Evolutionary conservation across 1,284 basidiomycete genomes (phyloP).

Genomic region (Phylloboletellus chloephorus): DNA sequence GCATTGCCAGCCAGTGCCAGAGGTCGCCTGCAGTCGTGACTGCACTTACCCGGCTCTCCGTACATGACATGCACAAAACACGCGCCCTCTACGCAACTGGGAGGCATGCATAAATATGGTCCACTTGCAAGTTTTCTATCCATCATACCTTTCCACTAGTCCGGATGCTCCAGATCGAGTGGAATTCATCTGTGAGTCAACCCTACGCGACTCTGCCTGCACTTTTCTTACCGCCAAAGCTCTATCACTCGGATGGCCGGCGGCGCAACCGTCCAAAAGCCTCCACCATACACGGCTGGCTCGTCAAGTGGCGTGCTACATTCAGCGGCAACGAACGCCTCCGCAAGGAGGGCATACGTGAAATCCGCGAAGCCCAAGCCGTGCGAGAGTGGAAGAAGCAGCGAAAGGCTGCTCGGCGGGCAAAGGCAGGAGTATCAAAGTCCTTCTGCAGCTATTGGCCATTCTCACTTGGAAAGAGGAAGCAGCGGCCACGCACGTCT

Average conservation of each 20-base stretch:
- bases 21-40: too few relatives aligned
- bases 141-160: constrained; percentile 4
- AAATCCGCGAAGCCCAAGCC: constrained; percentile 50
- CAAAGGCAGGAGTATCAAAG: constrained; percentile 14
- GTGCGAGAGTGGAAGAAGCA: constrained; percentile 23
- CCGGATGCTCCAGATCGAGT: constrained; percentile 36
- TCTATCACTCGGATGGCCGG: constrained; percentile 48
- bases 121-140: constrained; percentile 12
- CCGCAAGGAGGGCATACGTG: constrained; percentile 43
- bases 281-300: constrained; percentile 69
- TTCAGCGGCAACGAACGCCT: constrained; percentile 59
- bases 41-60: constrained; percentile 10
- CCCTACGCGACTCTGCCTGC: constrained; percentile 4
- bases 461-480: constrained; percentile 17
- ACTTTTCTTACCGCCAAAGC: constrained; percentile 17
- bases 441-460: constrained; percentile 18
- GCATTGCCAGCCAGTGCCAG: constrained; percentile 19
- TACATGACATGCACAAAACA: constrained; percentile 15
- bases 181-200: constrained; percentile 35
- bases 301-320: constrained; percentile 74
- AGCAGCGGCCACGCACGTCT: constrained; percentile 10
- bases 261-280: constrained; percentile 47
- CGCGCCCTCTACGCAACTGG: constrained; percentile 6
- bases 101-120: constrained; percentile 24
- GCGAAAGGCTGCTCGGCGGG: constrained; percentile 21